Evolutionary conservation across 768 basidiomycete genomes (phyloP).

Genomic region (Phlebiopsis gigantea): DNA sequence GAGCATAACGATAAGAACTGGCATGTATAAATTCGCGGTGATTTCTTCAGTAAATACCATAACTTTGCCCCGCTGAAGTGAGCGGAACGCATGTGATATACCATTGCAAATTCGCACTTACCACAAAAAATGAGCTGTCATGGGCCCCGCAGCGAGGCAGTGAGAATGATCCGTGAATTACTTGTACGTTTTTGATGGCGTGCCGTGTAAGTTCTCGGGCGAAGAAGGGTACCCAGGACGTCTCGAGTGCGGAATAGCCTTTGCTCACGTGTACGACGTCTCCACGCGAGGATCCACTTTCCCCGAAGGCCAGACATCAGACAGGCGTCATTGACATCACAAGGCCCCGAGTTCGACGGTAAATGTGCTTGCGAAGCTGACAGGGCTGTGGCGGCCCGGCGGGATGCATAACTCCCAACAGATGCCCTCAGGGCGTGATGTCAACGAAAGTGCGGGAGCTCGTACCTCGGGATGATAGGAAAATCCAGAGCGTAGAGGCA

Average conservation of each 20-base stretch:
- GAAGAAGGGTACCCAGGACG: not conserved
- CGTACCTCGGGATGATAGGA: not conserved
- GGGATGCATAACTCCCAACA: not conserved
- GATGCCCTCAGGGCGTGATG: not conserved
- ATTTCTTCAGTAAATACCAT: too few species aligned
- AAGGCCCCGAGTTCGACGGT: not conserved
- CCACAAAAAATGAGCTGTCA: not conserved
- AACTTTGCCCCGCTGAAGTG: too few species aligned
- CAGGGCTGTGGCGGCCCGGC: not conserved
- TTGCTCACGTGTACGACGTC: not conserved
- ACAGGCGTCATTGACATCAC: not conserved
- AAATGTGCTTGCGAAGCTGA: not conserved
- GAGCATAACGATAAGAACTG: too few species aligned
- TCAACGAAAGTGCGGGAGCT: not conserved
- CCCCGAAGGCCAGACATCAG: not conserved
- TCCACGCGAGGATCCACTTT: not conserved
- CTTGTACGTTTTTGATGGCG: not conserved
- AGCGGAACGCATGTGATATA: too few species aligned
- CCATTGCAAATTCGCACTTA: too few species aligned
- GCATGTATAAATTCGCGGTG: too few species aligned
- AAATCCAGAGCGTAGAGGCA: not conserved
- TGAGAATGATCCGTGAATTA: not conserved
- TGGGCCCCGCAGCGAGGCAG: not conserved
- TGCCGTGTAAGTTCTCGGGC: not conserved
- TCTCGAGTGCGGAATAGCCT: not conserved